These are phyloP conservation scores for Metschnikowia cubensis DNA, from an alignment of 805 yeast species.

Conservation along the genomic window DNA sequence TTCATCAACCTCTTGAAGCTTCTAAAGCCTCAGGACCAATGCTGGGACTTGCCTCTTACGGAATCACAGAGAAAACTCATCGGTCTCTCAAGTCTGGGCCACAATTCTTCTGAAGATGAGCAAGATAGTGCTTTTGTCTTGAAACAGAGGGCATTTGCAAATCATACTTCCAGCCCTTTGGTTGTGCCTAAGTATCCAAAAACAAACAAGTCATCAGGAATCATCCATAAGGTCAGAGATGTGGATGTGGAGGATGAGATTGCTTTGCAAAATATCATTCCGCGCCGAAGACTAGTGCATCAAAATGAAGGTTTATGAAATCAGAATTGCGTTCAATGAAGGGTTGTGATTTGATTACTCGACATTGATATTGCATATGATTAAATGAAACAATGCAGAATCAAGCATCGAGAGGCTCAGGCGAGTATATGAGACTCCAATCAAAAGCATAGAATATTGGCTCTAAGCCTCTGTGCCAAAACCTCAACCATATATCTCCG, in stretches of 20 bases:
- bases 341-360: background rate
- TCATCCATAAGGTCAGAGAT: background rate
- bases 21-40: conserved; percentile 44
- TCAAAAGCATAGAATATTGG: no score
- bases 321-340: background rate
- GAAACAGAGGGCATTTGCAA: conserved; percentile 22
- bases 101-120: conserved; percentile 9
- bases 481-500: no score
- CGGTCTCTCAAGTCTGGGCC: conserved; percentile 30
- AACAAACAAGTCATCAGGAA: conserved; percentile 8
- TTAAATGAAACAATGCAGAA: background rate
- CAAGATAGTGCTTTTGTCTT: conserved; percentile 19
- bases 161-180: conserved; percentile 9
- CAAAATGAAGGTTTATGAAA: background rate
- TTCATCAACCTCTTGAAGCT: conserved; percentile 25
- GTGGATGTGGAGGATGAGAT: conserved; percentile 6
- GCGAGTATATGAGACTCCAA: no score
- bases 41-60: conserved; percentile 48
- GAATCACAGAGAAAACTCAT: conserved; percentile 43
- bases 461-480: no score
- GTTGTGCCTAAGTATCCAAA: conserved; percentile 22
- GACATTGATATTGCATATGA: background rate
- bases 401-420: no score
- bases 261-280: conserved; percentile 8
- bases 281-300: conserved; percentile 4